Evolutionary conservation across 169 alveolate species (phyloP).

Genomic region (Cyclospora cayetanensis): DNA sequence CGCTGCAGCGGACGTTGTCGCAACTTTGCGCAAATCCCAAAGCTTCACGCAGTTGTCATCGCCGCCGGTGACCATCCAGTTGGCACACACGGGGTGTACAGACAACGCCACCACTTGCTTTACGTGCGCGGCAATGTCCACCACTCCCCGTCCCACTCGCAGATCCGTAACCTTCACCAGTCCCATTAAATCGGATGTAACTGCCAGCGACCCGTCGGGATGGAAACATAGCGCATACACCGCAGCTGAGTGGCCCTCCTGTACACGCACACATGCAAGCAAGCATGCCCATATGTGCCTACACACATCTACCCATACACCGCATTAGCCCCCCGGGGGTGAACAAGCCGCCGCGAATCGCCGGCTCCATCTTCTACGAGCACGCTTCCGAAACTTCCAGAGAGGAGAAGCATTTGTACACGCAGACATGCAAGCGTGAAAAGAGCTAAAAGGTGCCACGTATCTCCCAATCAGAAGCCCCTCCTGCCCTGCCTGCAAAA

Average conservation of each 20-base stretch:
- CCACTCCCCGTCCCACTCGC: conserved; percentile 87
- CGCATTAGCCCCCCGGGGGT: too few species aligned
- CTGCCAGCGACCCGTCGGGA: conserved; percentile 91
- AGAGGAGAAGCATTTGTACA: background rate
- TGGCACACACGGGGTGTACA: conserved; percentile 80
- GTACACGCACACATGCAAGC: too few species aligned
- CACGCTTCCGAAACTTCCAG: background rate
- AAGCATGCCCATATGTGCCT: too few species aligned
- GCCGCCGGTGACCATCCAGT: conserved; percentile 88
- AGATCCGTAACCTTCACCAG: conserved; percentile 89
- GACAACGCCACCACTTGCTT: conserved; percentile 81
- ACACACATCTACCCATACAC: too few species aligned
- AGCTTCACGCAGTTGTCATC: conserved; percentile 90
- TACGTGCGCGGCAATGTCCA: conserved; percentile 84
- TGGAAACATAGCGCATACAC: conserved; percentile 87
- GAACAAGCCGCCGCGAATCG: too few species aligned
- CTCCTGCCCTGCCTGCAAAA: conserved; percentile 89
- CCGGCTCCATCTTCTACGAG: too few species aligned
- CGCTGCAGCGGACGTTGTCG: background rate
- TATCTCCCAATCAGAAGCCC: background rate
- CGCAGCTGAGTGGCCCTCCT: conserved; percentile 74
- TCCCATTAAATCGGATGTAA: conserved; percentile 91
- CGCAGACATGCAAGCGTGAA: background rate
- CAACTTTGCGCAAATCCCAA: conserved; percentile 89
- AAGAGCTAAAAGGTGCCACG: too few species aligned